Base-by-base conservation (phyloP, 1,284 basidiomycete species). In the Paramarasmius palmivorus region DNA sequence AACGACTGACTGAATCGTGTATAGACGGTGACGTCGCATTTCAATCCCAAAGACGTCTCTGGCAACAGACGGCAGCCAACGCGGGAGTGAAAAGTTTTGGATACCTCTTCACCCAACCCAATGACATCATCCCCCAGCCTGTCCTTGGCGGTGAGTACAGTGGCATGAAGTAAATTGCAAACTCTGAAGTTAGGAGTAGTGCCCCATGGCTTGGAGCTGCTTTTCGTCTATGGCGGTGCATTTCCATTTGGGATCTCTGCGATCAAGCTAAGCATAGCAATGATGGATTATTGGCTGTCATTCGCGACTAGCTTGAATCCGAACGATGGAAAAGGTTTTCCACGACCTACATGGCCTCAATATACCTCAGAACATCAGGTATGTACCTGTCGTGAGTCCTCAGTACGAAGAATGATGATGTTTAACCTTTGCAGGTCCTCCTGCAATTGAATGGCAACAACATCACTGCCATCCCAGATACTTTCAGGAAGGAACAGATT, bases 281-380 rank as follows among this genome's bases (percentile, higher is more conserved):
- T 80, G 71, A 71, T 77, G 54, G 74, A 81, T 49, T 80, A 80
- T 53, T 81, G 78, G 78, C 64, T 81, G n/a, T 80, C 79, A 0
- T 81, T 81, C 53, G 73, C 73, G 0, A 73, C 70, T 1, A 75
- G 70, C 38, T 61, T 78, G 34, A 68, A 77, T 49, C 78, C 79
- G 4, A 82, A 82, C 55, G 79, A 81, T 54, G 73, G 72, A 4
- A 65, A 64, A 29, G 79, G 79, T 17, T 59, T 59, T 20, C 35
- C 53, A 38, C 72, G 74, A 76, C 48, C 29, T 61, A 49, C 7
- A 17, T 32, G 65, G 62, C 1, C 20, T 17, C 34, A 29, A 12
- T 44, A 22, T 25, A 19, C 20, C 10, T 9, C 41, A 15, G 19
- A 25, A 44, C 2, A 44, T 25, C 17, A 40, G 10, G 39, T 22